Evolutionary conservation across 2,329 filamentous ascomycete genomes (phyloP), one percentile per base, ranked within the genome.

Genomic region (Sporothrix variecibatus): DNA sequence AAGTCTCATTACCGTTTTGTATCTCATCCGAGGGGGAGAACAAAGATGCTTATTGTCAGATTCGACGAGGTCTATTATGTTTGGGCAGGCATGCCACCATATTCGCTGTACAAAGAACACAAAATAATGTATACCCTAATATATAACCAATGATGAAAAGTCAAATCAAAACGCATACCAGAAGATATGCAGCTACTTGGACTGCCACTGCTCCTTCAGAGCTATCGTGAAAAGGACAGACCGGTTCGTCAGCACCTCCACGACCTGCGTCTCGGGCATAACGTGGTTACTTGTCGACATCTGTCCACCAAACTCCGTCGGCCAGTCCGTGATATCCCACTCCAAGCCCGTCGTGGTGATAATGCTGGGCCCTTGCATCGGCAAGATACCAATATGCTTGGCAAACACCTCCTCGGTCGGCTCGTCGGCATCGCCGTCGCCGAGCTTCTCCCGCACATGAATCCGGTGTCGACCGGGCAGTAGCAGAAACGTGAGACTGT

Each of bases 251-350:
- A 87, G 83, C 49, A 95, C 84, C 77, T 89, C 86, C 28, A 94
- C 87, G 3, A 89, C 86, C 69, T 87, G 85, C 3, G 87, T 88
- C 65, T 85, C 84, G 0, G 87, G 87, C 75, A 87, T 78, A 34
- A 95, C 88, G 78, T 94, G 92, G 82, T 96, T 96, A 82, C 93
- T 96, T 74, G 93, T 95, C 80, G 93, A 95, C 75, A 95, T 80
- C 77, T 88, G 87, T 0, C 90, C 91, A 8, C 93, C 92, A 80
- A 96, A 92, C 78, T 88, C 86, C 0, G 93, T 97, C 77, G 88
- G 83, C 94, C 95, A 97, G 75, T 94, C 85, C 75, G 86, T 81
- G 1, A 99, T 93, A 82, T 99, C 94, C 96, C 96, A 99, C 80
- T 97, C 91, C 26, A 98, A 85, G 0, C 96, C 96, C 17, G 85